A percentile compares a stretch with the other conserved stretches of the same genome.
Conservation (phyloP, 371 early-diverging fungal genomes). For the Parasitella parasitica region DNA sequence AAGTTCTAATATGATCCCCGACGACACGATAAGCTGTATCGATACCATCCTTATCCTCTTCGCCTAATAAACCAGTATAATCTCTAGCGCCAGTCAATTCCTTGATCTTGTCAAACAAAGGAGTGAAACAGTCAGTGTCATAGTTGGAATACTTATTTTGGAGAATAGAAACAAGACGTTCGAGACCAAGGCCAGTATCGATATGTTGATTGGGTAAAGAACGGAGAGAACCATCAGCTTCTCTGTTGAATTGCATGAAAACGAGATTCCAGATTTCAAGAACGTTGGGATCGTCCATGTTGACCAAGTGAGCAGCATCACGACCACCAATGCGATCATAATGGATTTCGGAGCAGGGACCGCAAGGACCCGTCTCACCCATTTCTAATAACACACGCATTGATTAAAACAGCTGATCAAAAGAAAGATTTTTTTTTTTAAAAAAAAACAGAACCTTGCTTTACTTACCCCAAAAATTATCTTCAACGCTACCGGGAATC, state of each 20-base stretch:
- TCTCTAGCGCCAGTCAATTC: slow-evolving; percentile 82
- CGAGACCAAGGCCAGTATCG: slow-evolving; percentile 99
- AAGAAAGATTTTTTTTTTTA: no score
- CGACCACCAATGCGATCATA: slow-evolving; percentile 98
- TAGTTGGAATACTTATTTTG: slow-evolving; percentile 98
- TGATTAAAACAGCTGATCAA: no score
- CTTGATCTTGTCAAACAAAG: slow-evolving; percentile 85
- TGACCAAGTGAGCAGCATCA: slow-evolving; percentile 94
- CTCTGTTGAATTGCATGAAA: slow-evolving; percentile 99
- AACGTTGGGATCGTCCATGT: slow-evolving; percentile 99
- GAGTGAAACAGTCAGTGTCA: slow-evolving; percentile 94
- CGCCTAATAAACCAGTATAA: slow-evolving; percentile 88
- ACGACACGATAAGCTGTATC: slow-evolving; percentile 99
- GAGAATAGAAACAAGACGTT: slow-evolving; percentile 96
- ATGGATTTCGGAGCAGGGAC: slow-evolving; percentile 99
- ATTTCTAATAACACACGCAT: no score
- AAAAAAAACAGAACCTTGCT: no score
- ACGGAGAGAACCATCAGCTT: slow-evolving; percentile 87
- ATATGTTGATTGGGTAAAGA: slow-evolving; percentile 96
- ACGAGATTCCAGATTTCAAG: slow-evolving; percentile 99
- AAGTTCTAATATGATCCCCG: slow-evolving; percentile 98
- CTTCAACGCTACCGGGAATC: slow-evolving; percentile 90
- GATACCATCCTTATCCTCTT: slow-evolving; percentile 89
- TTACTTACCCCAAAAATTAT: slow-evolving; percentile 99
- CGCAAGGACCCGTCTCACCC: slow-evolving; percentile 99